A percentile compares a stretch with the other conserved stretches of the same genome.
Conservation (phyloP, 306 rosid genomes). For the Malus sieversii region DNA sequence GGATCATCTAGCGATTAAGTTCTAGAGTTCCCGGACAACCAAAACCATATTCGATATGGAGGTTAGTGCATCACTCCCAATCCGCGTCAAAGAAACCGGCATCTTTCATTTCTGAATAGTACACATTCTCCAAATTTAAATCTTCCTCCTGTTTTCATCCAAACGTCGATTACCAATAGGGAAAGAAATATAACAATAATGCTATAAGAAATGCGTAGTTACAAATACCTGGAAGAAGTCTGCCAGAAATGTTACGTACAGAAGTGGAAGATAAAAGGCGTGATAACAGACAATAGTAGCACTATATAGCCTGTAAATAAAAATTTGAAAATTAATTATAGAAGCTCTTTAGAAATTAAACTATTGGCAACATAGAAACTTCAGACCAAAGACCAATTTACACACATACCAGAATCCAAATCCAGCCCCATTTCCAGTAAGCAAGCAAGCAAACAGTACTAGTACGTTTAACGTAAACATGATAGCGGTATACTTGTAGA, state of each 20-base stretch:
- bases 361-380: not conserved
- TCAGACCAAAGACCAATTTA: not conserved
- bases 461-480: constrained; percentile 61
- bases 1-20: constrained; percentile 2
- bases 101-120: constrained; percentile 97
- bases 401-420: constrained; percentile 70
- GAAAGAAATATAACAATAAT: not conserved
- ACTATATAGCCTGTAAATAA: constrained; percentile 58
- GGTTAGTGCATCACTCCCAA: constrained; percentile 53
- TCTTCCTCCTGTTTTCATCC: constrained; percentile 60
- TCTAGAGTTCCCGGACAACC: not conserved
- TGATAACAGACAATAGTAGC: constrained; percentile 69
- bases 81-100: constrained; percentile 86
- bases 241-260: constrained; percentile 72
- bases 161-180: not conserved
- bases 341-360: not conserved
- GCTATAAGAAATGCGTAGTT: not conserved
- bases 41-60: not conserved
- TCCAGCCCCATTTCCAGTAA: constrained; percentile 66
- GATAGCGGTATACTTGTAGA: constrained; percentile 66
- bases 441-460: constrained; percentile 59
- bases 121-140: constrained; percentile 72
- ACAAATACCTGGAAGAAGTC: constrained; percentile 73
- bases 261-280: constrained; percentile 80
- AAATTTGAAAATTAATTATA: constrained; percentile 11